Evolutionary conservation across 1,284 basidiomycete genomes (phyloP).

Genomic region (Microbotryum saponariae): DNA sequence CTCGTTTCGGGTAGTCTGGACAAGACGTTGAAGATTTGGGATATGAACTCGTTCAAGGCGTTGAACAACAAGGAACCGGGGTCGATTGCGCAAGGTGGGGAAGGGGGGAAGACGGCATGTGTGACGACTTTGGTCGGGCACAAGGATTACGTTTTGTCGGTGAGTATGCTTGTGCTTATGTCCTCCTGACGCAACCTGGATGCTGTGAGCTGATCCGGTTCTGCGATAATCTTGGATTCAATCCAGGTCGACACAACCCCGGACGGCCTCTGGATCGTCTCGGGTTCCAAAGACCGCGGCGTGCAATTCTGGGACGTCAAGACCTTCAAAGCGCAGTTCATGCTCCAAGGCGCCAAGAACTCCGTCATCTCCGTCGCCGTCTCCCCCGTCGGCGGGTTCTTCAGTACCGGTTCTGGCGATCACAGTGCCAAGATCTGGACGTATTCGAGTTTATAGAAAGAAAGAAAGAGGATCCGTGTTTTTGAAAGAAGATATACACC

Average conservation of each 20-base stretch:
- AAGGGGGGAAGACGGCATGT: constrained; percentile 48
- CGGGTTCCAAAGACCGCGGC: constrained; percentile 80
- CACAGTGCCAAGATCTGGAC: constrained; percentile 70
- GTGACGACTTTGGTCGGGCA: constrained; percentile 74
- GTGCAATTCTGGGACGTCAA: constrained; percentile 76
- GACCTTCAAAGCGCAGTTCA: constrained; percentile 65
- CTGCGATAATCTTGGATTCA: too few relatives aligned
- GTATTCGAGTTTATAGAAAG: constrained; percentile 17
- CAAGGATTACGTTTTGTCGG: constrained; percentile 74
- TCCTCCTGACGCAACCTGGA: too few relatives aligned
- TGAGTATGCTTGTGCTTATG: too few relatives aligned
- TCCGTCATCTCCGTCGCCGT: constrained; percentile 80
- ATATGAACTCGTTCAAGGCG: constrained; percentile 52
- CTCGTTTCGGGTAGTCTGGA: constrained; percentile 78
- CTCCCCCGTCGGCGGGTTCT: constrained; percentile 60
- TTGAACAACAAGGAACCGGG: constrained; percentile 37
- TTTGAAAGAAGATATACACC: not conserved
- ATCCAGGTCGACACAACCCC: constrained; percentile 58
- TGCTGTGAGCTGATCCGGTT: too few relatives aligned
- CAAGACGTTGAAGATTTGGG: constrained; percentile 81
- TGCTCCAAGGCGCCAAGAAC: constrained; percentile 85
- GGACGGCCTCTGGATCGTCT: constrained; percentile 80
- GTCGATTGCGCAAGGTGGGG: constrained; percentile 28
- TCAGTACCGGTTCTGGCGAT: constrained; percentile 83
- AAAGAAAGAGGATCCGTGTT: not conserved